These are phyloP conservation scores for Cladosporium sp. DNA, from an alignment of 2,329 filamentous ascomycete species.

Conservation along the genomic window DNA sequence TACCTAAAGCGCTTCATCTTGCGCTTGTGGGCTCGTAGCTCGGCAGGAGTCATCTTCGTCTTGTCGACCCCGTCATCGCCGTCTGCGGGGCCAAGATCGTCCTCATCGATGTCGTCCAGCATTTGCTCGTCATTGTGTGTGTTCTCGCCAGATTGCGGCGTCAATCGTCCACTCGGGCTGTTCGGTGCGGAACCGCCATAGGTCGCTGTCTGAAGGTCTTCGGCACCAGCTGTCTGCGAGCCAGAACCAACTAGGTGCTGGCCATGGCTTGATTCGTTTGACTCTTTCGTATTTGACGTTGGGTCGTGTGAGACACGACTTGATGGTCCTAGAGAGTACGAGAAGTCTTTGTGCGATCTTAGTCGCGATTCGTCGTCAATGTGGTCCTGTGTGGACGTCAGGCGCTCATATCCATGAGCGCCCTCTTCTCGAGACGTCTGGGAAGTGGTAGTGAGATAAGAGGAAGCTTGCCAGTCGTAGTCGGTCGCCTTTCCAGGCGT, in stretches of 20 bases:
- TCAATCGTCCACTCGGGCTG: slow-evolving; percentile 47
- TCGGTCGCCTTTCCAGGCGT: slow-evolving; percentile 45
- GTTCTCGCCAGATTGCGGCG: slow-evolving; percentile 46
- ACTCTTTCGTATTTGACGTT: background rate
- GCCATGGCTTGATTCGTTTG: background rate
- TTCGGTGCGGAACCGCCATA: slow-evolving; percentile 48
- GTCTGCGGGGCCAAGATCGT: slow-evolving; percentile 30
- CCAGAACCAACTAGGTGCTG: slow-evolving; percentile 17
- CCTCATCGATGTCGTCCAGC: slow-evolving; percentile 43
- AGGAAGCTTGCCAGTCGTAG: slow-evolving; percentile 41
- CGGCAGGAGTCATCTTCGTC: slow-evolving; percentile 46
- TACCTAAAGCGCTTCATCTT: slow-evolving; percentile 78
- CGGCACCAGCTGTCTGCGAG: slow-evolving; percentile 19
- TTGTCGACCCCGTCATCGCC: slow-evolving; percentile 31
- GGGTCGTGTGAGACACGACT: slow-evolving; percentile 19
- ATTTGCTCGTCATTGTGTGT: slow-evolving; percentile 41
- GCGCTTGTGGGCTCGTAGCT: slow-evolving; percentile 51
- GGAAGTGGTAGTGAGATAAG: slow-evolving; percentile 24
- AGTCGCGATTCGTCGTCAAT: slow-evolving; percentile 29
- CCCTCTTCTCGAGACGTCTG: slow-evolving; percentile 15
- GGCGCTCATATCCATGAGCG: slow-evolving; percentile 3
- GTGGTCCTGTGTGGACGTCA: slow-evolving; percentile 4
- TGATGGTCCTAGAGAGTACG: slow-evolving; percentile 42
- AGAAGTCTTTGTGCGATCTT: slow-evolving; percentile 46
- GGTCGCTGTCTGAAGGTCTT: slow-evolving; percentile 27